Percentiles rank a stretch among this genome's conserved stretches.
phyloP scores from a whole-genome alignment of 257 asterid genomes.

The Solanum medicagineum region DNA sequence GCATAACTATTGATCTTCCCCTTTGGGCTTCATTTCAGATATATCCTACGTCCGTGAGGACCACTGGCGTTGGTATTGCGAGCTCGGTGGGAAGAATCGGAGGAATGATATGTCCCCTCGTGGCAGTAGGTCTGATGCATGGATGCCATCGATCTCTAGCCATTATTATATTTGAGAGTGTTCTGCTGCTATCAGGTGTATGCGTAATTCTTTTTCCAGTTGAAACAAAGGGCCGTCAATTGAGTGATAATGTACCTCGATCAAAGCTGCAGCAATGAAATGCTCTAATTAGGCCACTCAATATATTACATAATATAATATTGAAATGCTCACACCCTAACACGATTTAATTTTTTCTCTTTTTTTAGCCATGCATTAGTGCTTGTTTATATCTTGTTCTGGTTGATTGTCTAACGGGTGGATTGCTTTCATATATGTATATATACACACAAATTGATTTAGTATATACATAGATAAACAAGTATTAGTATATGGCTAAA shows the following conservation, averaged over 20 bases:
- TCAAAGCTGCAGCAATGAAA: neutral
- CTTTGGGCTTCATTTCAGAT: conserved; percentile 16
- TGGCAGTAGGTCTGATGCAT: conserved; percentile 51
- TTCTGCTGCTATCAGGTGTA: conserved; percentile 30
- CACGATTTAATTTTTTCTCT: neutral
- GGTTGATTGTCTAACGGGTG: no score
- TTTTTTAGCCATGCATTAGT: no score
- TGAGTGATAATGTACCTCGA: conserved; percentile 20
- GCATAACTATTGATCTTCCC: neutral
- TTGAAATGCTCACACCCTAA: neutral
- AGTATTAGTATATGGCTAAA: no score
- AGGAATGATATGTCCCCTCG: conserved; percentile 53
- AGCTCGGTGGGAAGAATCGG: conserved; percentile 57
- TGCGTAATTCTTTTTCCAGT: conserved; percentile 46
- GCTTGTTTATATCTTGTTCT: no score
- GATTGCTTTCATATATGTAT: no score
- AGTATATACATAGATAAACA: no score
- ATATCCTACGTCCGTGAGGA: conserved; percentile 53
- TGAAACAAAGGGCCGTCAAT: conserved; percentile 44
- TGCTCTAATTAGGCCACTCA: neutral
- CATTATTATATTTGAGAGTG: conserved; percentile 32
- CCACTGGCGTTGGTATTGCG: conserved; percentile 53
- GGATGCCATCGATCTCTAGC: conserved; percentile 53
- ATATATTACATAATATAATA: no score
- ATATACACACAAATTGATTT: no score